Evolutionary conservation across 192 early-diverging fungal species (phyloP).

Genomic region (Diversispora eburnea): DNA sequence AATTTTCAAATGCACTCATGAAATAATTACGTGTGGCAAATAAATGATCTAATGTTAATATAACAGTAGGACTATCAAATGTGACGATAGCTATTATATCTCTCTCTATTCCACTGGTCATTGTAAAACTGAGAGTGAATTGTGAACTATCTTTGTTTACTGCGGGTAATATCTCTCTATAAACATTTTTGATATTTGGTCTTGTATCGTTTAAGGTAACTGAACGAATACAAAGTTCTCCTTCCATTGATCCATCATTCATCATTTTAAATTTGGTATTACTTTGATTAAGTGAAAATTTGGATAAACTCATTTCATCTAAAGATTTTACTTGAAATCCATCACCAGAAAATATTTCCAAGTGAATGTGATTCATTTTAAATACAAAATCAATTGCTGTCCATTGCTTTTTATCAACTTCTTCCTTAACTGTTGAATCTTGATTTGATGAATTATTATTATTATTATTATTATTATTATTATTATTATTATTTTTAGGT

Average conservation of each 20-base stretch:
- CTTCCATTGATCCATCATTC: constrained; percentile 61
- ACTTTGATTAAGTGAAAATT: constrained; percentile 48
- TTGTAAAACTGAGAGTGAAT: constrained; percentile 47
- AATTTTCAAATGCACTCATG: constrained; percentile 51
- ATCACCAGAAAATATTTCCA: constrained; percentile 76
- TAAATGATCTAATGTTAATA: constrained; percentile 84
- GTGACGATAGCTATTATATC: constrained; percentile 64
- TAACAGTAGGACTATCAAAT: constrained; percentile 76
- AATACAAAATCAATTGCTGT: constrained; percentile 56
- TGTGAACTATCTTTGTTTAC: constrained; percentile 60
- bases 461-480: too few species aligned
- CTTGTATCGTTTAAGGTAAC: constrained; percentile 80
- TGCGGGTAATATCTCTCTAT: constrained; percentile 80
- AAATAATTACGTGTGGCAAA: constrained; percentile 77
- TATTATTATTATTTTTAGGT: too few species aligned
- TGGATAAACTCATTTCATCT: constrained; percentile 50
- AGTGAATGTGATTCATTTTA: constrained; percentile 63
- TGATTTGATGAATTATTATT: too few species aligned
- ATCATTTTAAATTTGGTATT: constrained; percentile 53
- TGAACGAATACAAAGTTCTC: constrained; percentile 64
- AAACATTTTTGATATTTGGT: constrained; percentile 68
- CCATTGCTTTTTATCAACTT: constrained; percentile 28
- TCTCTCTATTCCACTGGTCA: constrained; percentile 42
- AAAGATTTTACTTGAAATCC: constrained; percentile 49
- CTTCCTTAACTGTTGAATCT: neutral